Evolutionary conservation across 2,329 filamentous ascomycete genomes (phyloP).

Genomic region (Reticulascus tulasneorum): DNA sequence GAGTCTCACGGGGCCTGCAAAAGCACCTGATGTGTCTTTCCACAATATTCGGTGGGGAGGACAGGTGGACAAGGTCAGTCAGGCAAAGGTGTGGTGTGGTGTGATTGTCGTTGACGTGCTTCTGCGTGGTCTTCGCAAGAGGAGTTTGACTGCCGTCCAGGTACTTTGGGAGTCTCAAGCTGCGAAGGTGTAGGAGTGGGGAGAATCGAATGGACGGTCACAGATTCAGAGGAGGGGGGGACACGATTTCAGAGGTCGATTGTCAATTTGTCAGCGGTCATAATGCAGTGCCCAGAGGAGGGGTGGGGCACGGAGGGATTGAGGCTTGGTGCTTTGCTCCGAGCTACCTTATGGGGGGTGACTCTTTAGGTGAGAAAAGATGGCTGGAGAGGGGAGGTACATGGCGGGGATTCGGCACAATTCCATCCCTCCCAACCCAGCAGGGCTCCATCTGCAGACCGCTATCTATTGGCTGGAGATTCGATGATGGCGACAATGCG

Average conservation of each 20-base stretch:
- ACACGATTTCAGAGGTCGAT: constrained; percentile 13
- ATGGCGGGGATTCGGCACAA: constrained; percentile 4
- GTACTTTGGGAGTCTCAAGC: no score
- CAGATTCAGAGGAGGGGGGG: constrained; percentile 17
- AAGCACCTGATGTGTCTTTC: constrained; percentile 1
- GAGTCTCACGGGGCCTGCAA: constrained; percentile 18
- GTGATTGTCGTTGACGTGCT: no score
- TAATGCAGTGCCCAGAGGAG: no score
- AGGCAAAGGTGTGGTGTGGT: not conserved
- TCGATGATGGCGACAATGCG: constrained; percentile 1
- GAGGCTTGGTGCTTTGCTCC: no score
- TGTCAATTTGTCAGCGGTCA: constrained; percentile 15
- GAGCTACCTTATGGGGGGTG: no score
- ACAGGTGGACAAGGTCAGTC: no score
- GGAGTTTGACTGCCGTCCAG: no score
- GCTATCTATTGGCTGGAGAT: constrained; percentile 8
- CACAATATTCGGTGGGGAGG: not conserved
- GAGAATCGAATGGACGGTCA: constrained; percentile 10
- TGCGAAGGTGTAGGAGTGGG: no score
- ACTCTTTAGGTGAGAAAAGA: constrained; percentile 2
- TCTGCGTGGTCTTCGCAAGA: not conserved
- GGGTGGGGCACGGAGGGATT: no score
- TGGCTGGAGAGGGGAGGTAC: constrained; percentile 8
- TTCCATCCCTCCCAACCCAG: no score
- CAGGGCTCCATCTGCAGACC: not conserved